Conservation (phyloP, 441 rosid species). For the Viola pubescens region DNA sequence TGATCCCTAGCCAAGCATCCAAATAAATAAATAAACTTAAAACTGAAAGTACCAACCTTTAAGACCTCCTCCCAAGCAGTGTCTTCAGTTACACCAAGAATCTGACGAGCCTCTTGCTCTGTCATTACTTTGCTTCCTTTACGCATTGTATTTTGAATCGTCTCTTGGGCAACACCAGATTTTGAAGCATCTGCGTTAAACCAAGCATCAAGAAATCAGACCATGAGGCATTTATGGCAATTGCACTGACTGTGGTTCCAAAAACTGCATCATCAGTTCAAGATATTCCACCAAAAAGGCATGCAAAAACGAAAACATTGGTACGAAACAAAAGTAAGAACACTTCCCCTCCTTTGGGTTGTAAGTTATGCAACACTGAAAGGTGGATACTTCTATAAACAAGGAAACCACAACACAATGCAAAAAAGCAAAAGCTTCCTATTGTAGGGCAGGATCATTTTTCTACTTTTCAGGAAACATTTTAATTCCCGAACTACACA, state of each 20-base stretch:
- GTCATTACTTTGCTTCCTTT: conserved; percentile 66
- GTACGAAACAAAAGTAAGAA: neutral
- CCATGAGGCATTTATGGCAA: neutral
- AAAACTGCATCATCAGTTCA: neutral
- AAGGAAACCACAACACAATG: neutral
- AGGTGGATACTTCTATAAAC: neutral
- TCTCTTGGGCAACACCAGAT: conserved; percentile 74
- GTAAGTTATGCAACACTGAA: too few relatives aligned
- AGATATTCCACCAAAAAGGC: neutral
- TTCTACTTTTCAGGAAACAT: too few relatives aligned
- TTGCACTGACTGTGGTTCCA: neutral
- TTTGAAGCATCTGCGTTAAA: conserved; percentile 65
- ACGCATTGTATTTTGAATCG: conserved; percentile 56
- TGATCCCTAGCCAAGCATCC: neutral
- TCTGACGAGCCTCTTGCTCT: conserved; percentile 79
- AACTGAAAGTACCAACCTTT: conserved; percentile 30
- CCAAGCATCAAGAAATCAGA: neutral
- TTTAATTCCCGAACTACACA: too few relatives aligned
- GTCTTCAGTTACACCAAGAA: conserved; percentile 68
- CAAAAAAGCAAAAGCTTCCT: too few relatives aligned
- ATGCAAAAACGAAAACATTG: neutral
- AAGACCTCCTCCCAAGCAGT: conserved; percentile 76
- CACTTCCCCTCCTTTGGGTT: too few relatives aligned
- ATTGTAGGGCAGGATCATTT: too few relatives aligned
- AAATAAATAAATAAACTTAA: neutral